Evolutionary conservation across 75 land plant genomes (phyloP).

Genomic region (Pinus tabuliformis): DNA sequence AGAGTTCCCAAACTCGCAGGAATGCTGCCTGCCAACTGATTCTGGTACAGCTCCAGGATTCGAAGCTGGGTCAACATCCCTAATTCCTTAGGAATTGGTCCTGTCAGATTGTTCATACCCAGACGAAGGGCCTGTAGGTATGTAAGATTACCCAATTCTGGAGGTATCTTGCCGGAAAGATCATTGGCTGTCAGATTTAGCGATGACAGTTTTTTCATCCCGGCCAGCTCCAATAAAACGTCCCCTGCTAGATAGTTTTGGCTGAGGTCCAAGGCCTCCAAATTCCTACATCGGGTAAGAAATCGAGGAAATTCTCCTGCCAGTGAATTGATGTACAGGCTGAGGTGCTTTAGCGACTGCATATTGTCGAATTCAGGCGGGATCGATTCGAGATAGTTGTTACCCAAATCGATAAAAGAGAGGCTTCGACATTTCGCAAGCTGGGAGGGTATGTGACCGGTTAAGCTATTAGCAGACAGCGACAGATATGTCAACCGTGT

Average conservation of each 20-base stretch:
- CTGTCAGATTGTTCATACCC: constrained; percentile 37
- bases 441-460: constrained; percentile 19
- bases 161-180: constrained; percentile 59
- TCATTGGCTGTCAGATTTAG: constrained; percentile 57
- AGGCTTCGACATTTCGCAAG: constrained; percentile 13
- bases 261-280: constrained; percentile 32
- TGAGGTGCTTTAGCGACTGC: constrained; percentile 22
- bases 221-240: constrained; percentile 44
- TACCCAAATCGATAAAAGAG: constrained; percentile 17
- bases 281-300: constrained; percentile 44
- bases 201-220: constrained; percentile 30
- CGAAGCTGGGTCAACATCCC: constrained; percentile 30
- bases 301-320: constrained; percentile 57
- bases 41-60: constrained; percentile 36
- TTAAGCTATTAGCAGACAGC: constrained; percentile 18
- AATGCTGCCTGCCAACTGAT: constrained; percentile 42
- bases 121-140: constrained; percentile 41
- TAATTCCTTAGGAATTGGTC: constrained; percentile 37
- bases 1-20: constrained; percentile 25
- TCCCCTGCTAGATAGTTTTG: constrained; percentile 42
- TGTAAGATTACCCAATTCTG: constrained; percentile 33
- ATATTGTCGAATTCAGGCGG: constrained; percentile 51
- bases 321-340: constrained; percentile 41
- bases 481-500: neutral
- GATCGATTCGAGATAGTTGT: constrained; percentile 39